Conservation (phyloP, 2,329 filamentous ascomycete genomes). For the Penicillium expansum region DNA sequence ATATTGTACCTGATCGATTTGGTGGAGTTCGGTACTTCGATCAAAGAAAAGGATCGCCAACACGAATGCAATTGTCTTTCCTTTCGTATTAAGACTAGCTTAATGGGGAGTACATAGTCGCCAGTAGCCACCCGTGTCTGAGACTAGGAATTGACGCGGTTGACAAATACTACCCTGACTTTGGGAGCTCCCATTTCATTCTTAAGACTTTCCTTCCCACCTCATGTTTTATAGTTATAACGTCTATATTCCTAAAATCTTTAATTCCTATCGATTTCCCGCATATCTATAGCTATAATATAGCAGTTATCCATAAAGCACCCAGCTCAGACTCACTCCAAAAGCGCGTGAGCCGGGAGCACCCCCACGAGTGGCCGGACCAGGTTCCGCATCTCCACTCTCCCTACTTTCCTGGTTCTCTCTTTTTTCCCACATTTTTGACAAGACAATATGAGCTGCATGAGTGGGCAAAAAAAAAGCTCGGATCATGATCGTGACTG, state of each 20-base stretch:
- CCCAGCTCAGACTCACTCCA: too few relatives aligned
- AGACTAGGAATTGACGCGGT: neutral
- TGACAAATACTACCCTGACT: neutral
- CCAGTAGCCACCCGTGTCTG: neutral
- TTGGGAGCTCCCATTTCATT: too few relatives aligned
- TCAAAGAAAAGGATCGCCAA: neutral
- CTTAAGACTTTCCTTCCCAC: neutral
- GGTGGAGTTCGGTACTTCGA: neutral
- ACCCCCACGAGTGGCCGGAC: constrained; percentile 8
- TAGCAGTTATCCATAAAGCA: too few relatives aligned
- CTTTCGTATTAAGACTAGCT: neutral
- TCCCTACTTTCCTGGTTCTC: too few relatives aligned
- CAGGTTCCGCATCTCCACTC: neutral
- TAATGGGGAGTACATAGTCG: neutral
- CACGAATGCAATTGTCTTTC: constrained; percentile 9
- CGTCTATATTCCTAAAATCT: neutral
- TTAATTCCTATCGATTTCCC: neutral
- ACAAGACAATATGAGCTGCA: constrained; percentile 7
- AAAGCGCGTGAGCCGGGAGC: neutral
- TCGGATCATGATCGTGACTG: constrained; percentile 2
- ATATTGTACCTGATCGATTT: neutral
- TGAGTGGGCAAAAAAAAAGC: neutral
- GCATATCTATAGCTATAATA: neutral
- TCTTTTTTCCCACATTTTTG: neutral
- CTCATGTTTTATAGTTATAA: neutral